Evolutionary conservation across 129 eudicot species (phyloP), one percentile per base, ranked within the genome.

Genomic region (Flaveria trinervia): DNA sequence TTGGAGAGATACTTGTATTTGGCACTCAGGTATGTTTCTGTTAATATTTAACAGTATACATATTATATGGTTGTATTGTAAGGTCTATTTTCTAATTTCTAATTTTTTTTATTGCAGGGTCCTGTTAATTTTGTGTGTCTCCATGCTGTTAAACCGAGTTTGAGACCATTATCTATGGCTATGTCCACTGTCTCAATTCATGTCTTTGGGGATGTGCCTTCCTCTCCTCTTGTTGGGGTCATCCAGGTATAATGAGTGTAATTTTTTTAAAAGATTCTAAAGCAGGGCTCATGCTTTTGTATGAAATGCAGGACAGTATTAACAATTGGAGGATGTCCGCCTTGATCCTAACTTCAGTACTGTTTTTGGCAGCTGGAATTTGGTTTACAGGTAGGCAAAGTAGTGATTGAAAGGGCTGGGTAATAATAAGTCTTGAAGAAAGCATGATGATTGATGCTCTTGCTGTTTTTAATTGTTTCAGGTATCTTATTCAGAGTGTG

Each of bases 211-310:
- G 98, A 93, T 20, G 98, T 93, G 77, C 98, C 98, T 52, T 93
- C 98, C n/a, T 84, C 97, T 62, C 97, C 98, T 15, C 97, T 93
- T 70, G 97, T 93, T 54, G 98, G 98, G 33, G 90, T 90, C 81
- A 73, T 93, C 54, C 96, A 93, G 98, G 98, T 93, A 55, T 13
- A 61, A 18, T 3, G 7, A 1, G 33, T 45, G 28, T 57, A 22
- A 7, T 28, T 36, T 22, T 48, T 20, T 69, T 10, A 10, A 20
- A 44, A 18, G 11, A 52, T 16, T 52, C 23, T 52, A n/a, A 52
- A n/a, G 17, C 17, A 52, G 59, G 22, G 50, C 28, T 45, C 44
- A 54, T 60, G 12, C 15, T 66, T 46, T 28, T 67, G 62, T 71
- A 56, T 46, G 56, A 60, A 52, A 41, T 86, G 71, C 94, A 91